Percentiles rank a stretch among this genome's conserved stretches.
Evolutionary conservation across 2,329 filamentous ascomycete species (phyloP).

Genomic region (Sporothrix euskadiensis): DNA sequence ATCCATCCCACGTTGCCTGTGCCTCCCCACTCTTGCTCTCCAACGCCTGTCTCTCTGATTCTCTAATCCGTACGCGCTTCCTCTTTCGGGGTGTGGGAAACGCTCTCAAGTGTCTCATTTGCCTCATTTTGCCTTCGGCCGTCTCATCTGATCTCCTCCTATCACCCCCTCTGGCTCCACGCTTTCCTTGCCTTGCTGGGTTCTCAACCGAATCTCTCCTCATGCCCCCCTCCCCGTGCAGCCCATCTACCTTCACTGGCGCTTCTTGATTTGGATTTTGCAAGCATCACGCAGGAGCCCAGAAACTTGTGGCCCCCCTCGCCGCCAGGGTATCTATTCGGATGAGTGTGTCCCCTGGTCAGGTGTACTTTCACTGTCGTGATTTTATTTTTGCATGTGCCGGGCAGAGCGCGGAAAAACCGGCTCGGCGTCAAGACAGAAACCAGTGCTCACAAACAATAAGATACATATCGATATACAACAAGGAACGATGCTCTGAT

Average conservation of each 20-base stretch:
- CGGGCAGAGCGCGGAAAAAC: neutral
- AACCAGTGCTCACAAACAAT: neutral
- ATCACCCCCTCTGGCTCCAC: neutral
- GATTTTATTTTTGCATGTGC: neutral
- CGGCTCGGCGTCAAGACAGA: neutral
- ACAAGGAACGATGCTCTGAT: neutral
- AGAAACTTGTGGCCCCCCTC: neutral
- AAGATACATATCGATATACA: neutral
- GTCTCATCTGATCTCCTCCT: constrained; percentile 1
- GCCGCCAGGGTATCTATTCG: neutral
- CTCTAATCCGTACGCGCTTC: neutral
- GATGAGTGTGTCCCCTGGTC: neutral
- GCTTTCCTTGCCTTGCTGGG: neutral
- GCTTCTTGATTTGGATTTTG: neutral
- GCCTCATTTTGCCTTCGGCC: neutral
- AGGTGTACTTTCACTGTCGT: neutral
- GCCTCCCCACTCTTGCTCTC: neutral
- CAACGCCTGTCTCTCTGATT: neutral
- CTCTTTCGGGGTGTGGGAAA: neutral
- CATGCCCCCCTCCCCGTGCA: neutral
- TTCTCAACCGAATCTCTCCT: neutral
- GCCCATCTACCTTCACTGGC: neutral
- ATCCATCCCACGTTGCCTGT: constrained; percentile 6
- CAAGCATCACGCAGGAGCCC: neutral
- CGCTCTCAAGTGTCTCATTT: constrained; percentile 19